These are phyloP conservation scores for Aspergillus cavernicola DNA, from an alignment of 495 filamentous ascomycete species.

Conservation along the genomic window DNA sequence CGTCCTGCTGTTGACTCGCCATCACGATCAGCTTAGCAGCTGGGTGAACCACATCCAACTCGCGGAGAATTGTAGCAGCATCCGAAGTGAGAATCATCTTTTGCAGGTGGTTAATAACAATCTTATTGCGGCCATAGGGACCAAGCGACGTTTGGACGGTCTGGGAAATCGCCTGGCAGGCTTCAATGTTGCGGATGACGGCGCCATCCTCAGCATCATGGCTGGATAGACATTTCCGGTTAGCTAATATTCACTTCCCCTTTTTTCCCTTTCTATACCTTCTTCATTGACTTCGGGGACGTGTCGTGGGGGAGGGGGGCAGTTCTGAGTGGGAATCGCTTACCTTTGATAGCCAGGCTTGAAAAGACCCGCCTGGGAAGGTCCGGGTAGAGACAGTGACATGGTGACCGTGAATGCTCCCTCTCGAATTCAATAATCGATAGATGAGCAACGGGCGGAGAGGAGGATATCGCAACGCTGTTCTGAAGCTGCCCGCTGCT, in stretches of 20 bases:
- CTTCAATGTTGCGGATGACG: constrained; percentile 97
- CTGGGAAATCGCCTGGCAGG: constrained; percentile 89
- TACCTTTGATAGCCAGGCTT: constrained; percentile 97
- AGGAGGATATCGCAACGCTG: constrained; percentile 22
- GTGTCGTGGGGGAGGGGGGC: constrained; percentile 12
- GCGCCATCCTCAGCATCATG: constrained; percentile 99
- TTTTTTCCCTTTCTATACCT: neutral
- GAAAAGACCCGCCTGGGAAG: constrained; percentile 90
- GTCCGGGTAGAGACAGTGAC: constrained; percentile 92
- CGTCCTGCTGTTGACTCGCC: constrained; percentile 98
- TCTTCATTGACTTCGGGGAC: too few species aligned
- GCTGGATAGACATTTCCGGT: constrained; percentile 44
- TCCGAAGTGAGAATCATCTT: constrained; percentile 99
- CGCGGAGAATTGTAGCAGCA: constrained; percentile 93
- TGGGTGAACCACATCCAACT: constrained; percentile 97
- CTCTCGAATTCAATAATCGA: constrained; percentile 22
- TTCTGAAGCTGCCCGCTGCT: constrained; percentile 34
- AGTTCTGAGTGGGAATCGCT: constrained; percentile 32
- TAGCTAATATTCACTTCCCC: constrained; percentile 6
- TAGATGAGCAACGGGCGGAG: constrained; percentile 15
- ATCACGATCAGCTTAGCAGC: constrained; percentile 98
- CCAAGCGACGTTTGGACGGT: constrained; percentile 97
- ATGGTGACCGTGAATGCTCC: constrained; percentile 51
- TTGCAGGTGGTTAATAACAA: constrained; percentile 99
- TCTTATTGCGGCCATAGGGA: constrained; percentile 98